Base-by-base conservation (phyloP, 179 eudicot genomes). In the Sideroxylon spinosum region DNA sequence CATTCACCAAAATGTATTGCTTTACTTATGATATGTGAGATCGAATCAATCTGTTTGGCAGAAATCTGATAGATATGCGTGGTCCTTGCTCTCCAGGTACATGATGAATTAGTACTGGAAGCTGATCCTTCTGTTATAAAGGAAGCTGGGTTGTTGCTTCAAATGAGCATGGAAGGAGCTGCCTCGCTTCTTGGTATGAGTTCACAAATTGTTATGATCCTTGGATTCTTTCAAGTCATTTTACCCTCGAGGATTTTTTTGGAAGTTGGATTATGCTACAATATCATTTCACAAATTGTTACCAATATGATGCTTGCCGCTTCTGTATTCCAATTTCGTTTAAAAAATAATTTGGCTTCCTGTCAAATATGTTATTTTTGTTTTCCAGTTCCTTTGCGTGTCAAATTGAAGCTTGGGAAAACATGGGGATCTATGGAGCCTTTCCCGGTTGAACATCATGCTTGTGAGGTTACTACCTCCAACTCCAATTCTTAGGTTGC, bases 341-440 rank as follows among this genome's bases (percentile, higher is more conserved):
- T 0, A 29, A 32, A 73, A 13, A 5, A 17, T 53, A 16, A 8
- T 28, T 29, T 73, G 64, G 56, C 48, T 64, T 32, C n/a, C 29
- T 73, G 20, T 59, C 23, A 76, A n/a, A 22, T 44, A 16, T 44
- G 22, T n/a, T 19, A 11, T 72, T 25, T 56, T 77, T 76, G 46
- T 69, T 46, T 80, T 84, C 62, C 88, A 95, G 99, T 95, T 82
- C 98, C 99, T 67, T 80, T 95, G 83, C 92, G 62, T 70, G 96
- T 91, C 71, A 95, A 95, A 80, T 84, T 95, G 81, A 92, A 87
- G 92, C 83, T 87, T 76, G 99, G 99, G 79, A 85, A 67, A 83
- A 91, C 96, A 46, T 95, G 99, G 98, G 99, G 99, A 66, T 87
- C 98, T 71, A 78, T 94, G 90, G 94, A 92, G 85, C 96, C 91